Conservation (phyloP, 2,329 filamentous ascomycete species). For the Fusarium dimerum region DNA sequence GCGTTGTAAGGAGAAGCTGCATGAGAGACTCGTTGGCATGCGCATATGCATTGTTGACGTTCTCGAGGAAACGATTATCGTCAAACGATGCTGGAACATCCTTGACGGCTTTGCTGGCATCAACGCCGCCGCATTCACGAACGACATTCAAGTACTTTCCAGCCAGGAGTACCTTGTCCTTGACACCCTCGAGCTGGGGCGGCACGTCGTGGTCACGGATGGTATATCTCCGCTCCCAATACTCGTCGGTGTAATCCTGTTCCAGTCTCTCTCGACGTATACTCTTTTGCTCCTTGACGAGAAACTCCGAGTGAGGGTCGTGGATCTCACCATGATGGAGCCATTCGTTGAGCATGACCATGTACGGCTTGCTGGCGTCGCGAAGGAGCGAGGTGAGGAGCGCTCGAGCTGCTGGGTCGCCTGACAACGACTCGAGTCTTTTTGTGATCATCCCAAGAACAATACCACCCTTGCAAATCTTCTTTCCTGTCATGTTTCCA, state of each 20-base stretch:
- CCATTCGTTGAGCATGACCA: slow-evolving; percentile 99
- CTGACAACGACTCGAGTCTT: slow-evolving; percentile 84
- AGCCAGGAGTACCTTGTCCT: slow-evolving; percentile 91
- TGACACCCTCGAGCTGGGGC: slow-evolving; percentile 85
- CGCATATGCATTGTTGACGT: slow-evolving; percentile 92
- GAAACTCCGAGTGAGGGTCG: slow-evolving; percentile 90
- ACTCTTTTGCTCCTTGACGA: slow-evolving; percentile 94
- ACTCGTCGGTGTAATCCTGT: slow-evolving; percentile 97
- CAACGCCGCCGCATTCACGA: slow-evolving; percentile 92
- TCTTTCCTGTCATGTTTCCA: slow-evolving; percentile 80
- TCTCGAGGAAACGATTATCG: slow-evolving; percentile 88
- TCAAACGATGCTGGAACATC: slow-evolving; percentile 93
- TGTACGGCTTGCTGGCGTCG: slow-evolving; percentile 91
- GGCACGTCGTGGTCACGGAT: slow-evolving; percentile 89
- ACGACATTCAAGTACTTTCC: slow-evolving; percentile 99
- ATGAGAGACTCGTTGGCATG: slow-evolving; percentile 94
- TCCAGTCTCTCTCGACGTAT: slow-evolving; percentile 89
- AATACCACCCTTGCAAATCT: slow-evolving; percentile 94
- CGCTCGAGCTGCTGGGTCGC: slow-evolving; percentile 83
- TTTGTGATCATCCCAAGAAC: slow-evolving; percentile 87
- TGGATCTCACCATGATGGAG: slow-evolving; percentile 93
- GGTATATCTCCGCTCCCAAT: slow-evolving; percentile 98
- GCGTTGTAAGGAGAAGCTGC: slow-evolving; percentile 86
- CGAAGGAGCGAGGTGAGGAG: slow-evolving; percentile 80
- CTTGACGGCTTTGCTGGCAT: slow-evolving; percentile 83